phyloP scores from a whole-genome alignment of 768 basidiomycete genomes.

The Mycena epipterygia region DNA sequence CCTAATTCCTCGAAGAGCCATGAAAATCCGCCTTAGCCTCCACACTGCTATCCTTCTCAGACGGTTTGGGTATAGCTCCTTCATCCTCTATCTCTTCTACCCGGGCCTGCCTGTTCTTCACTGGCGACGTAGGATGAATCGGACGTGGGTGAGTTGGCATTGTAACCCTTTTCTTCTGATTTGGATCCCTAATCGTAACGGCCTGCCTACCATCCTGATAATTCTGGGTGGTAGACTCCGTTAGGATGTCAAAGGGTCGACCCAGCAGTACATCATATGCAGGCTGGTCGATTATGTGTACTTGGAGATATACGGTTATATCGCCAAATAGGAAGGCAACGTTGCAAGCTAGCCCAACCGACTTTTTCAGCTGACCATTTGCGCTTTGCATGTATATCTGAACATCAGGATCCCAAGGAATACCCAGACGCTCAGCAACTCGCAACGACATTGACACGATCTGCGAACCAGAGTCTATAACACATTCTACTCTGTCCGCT shows the following conservation, averaged over 20 bases:
- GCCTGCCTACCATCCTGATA: not conserved
- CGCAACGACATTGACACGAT: conserved; percentile 42
- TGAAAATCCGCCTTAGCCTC: not conserved
- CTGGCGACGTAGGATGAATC: not conserved
- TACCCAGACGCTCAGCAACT: conserved; percentile 17
- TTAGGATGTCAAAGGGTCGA: not conserved
- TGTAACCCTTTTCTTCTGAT: conserved; percentile 17
- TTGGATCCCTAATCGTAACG: conserved; percentile 41
- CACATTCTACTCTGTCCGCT: conserved; percentile 27
- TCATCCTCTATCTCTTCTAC: not conserved
- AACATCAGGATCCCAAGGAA: conserved; percentile 34
- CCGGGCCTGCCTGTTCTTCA: not conserved
- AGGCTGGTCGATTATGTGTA: not conserved
- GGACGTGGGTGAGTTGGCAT: not conserved
- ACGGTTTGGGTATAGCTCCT: not conserved
- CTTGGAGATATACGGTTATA: not conserved
- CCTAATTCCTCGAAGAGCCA: not conserved
- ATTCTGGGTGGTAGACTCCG: not conserved
- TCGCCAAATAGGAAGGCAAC: conserved; percentile 38
- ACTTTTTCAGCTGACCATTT: too few species aligned
- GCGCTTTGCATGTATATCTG: too few species aligned
- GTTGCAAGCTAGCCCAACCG: conserved; percentile 29
- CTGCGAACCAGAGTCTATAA: conserved; percentile 46
- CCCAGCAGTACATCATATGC: not conserved
- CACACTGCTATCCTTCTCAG: not conserved